Conservation (phyloP, 495 filamentous ascomycete genomes). For the Daldinia vernicosa region DNA sequence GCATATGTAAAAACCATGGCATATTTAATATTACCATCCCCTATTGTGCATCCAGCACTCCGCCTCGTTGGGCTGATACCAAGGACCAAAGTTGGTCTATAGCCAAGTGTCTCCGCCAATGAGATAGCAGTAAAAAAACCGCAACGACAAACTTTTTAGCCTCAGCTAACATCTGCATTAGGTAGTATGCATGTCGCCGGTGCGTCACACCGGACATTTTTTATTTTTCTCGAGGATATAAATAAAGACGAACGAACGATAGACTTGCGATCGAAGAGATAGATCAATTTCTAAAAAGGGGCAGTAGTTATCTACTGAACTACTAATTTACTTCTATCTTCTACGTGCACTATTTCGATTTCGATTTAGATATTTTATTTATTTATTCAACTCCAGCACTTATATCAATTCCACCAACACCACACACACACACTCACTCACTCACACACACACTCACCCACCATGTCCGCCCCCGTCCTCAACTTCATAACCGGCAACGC, state of each 20-base stretch:
- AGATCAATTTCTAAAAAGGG: too few relatives aligned
- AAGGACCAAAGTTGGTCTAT: not conserved
- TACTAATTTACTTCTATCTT: too few relatives aligned
- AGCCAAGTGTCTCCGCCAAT: not conserved
- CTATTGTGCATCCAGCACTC: not conserved
- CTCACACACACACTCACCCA: too few relatives aligned
- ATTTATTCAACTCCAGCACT: too few relatives aligned
- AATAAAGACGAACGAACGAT: too few relatives aligned
- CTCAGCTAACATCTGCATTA: conserved; percentile 14
- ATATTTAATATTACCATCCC: not conserved
- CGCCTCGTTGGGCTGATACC: not conserved
- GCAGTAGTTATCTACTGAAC: too few relatives aligned
- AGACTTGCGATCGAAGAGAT: not conserved
- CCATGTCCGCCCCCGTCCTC: conserved; percentile 51
- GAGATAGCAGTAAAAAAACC: not conserved
- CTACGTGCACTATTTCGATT: too few relatives aligned
- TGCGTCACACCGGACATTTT: conserved; percentile 35
- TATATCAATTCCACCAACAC: too few relatives aligned
- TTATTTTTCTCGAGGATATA: not conserved
- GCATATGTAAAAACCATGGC: not conserved
- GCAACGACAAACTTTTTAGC: not conserved
- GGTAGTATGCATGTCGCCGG: conserved; percentile 28
- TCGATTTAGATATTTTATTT: too few relatives aligned
- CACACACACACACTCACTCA: too few relatives aligned
- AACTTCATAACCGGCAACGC: conserved; percentile 98